phyloP scores from a whole-genome alignment of 1,284 basidiomycete genomes.

The Kalmanozyma brasiliensis region DNA sequence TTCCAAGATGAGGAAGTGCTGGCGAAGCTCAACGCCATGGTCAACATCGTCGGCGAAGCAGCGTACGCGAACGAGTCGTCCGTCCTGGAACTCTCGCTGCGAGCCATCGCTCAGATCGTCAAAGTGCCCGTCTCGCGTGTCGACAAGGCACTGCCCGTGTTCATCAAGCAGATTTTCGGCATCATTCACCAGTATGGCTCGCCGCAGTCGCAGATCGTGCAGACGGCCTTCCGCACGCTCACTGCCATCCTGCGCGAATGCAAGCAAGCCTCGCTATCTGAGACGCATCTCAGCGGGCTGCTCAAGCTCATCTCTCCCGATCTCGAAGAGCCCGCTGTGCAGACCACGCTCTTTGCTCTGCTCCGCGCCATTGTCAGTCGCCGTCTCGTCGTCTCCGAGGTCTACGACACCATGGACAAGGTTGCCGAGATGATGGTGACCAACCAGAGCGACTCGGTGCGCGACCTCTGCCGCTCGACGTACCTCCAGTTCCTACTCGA shows the following conservation, averaged over 20 bases:
- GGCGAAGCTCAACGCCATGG: conserved; percentile 84
- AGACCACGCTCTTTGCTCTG: conserved; percentile 86
- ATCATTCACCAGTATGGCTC: conserved; percentile 82
- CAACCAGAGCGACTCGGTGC: conserved; percentile 87
- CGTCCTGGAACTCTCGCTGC: conserved; percentile 83
- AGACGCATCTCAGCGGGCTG: conserved; percentile 87
- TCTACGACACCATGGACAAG: conserved; percentile 96
- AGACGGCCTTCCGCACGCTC: conserved; percentile 87
- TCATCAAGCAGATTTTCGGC: conserved; percentile 85
- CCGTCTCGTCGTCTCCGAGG: conserved; percentile 91
- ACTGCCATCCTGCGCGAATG: conserved; percentile 80
- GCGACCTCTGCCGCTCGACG: conserved; percentile 87
- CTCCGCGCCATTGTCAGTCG: conserved; percentile 91
- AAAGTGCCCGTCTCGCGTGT: conserved; percentile 85
- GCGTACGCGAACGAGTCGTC: conserved; percentile 85
- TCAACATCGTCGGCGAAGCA: conserved; percentile 88
- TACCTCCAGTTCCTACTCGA: conserved; percentile 95
- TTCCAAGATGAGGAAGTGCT: conserved; percentile 79
- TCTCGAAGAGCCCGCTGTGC: conserved; percentile 87
- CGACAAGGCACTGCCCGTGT: conserved; percentile 81
- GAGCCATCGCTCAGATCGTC: conserved; percentile 81
- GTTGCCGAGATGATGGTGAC: conserved; percentile 95
- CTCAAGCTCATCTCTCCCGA: conserved; percentile 88
- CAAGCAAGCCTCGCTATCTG: conserved; percentile 77
- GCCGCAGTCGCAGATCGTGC: conserved; percentile 88